Conservation (phyloP, 2,329 filamentous ascomycete species). For the Bipolaris bicolor region DNA sequence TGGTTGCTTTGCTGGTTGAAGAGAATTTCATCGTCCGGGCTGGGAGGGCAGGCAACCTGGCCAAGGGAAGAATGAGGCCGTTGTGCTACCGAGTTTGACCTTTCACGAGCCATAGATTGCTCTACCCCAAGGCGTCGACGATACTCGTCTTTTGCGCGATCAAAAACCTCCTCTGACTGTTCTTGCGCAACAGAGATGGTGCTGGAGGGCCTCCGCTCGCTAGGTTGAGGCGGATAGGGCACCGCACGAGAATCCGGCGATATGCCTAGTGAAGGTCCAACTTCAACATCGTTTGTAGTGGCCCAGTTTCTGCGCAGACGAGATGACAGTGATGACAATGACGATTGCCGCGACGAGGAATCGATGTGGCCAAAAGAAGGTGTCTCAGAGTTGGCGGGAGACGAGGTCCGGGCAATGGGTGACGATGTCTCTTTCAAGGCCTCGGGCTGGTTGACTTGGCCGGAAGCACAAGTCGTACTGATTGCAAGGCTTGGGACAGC, state of each 20-base stretch:
- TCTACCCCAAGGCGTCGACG: conserved; percentile 44
- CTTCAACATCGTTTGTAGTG: conserved; percentile 32
- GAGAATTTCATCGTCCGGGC: conserved; percentile 53
- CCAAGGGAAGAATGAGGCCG: conserved; percentile 38
- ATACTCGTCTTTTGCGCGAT: conserved; percentile 49
- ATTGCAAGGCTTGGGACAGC: conserved; percentile 68
- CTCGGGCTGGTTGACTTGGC: conserved; percentile 61
- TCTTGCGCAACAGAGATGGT: conserved; percentile 26
- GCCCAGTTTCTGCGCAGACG: conserved; percentile 36
- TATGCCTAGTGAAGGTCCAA: conserved; percentile 27
- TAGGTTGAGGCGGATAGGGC: conserved; percentile 1
- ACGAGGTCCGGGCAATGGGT: conserved; percentile 42
- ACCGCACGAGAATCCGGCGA: conserved; percentile 16
- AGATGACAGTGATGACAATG: conserved; percentile 48
- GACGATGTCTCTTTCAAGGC: conserved; percentile 52
- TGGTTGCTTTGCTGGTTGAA: conserved; percentile 37
- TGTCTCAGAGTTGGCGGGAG: conserved; percentile 54
- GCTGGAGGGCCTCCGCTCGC: conserved; percentile 10
- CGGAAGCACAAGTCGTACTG: conserved; percentile 67
- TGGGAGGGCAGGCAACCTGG: conserved; percentile 53
- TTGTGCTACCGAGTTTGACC: conserved; percentile 28
- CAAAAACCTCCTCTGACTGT: conserved; percentile 41
- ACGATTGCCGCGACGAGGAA: conserved; percentile 48
- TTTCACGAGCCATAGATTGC: conserved; percentile 38
- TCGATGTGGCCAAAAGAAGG: conserved; percentile 29